Evolutionary conservation across 2,329 filamentous ascomycete species (phyloP).

Genomic region (Talaromyces pinophilus): DNA sequence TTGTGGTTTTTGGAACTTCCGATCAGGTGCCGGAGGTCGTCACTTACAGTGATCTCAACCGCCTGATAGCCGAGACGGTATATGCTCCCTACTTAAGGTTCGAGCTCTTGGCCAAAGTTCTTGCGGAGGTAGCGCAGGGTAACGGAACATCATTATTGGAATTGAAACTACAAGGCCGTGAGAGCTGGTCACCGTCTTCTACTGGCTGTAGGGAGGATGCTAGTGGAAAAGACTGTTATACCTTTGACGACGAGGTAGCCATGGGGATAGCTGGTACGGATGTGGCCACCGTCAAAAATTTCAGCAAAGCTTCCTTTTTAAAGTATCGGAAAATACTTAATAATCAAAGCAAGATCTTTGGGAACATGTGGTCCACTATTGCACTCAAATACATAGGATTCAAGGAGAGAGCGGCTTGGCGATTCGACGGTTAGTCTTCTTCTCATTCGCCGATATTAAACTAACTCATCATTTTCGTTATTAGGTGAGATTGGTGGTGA

Average conservation of each 20-base stretch:
- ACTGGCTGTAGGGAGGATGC: background rate
- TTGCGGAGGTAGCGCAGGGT: background rate
- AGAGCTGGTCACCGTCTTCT: background rate
- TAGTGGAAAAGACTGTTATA: constrained; percentile 5
- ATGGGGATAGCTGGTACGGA: constrained; percentile 15
- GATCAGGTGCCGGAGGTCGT: constrained; percentile 18
- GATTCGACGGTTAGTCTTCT: constrained; percentile 9
- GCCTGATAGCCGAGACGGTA: constrained; percentile 18
- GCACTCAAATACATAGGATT: constrained; percentile 16
- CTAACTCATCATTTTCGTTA: background rate
- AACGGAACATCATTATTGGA: constrained; percentile 14
- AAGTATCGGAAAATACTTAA: constrained; percentile 7
- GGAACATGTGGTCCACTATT: constrained; percentile 10
- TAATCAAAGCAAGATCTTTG: constrained; percentile 18
- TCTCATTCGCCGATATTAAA: background rate
- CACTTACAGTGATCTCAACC: constrained; percentile 15
- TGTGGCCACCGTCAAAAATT: background rate
- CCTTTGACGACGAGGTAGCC: background rate
- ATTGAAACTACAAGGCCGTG: background rate
- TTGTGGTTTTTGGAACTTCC: constrained; percentile 18
- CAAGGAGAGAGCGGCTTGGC: constrained; percentile 16
- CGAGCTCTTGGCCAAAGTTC: constrained; percentile 4
- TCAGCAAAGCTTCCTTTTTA: constrained; percentile 3
- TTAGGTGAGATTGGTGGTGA: constrained; percentile 11
- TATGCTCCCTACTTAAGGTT: constrained; percentile 3